Conservation (phyloP, 768 basidiomycete species). For the Podaxis mareebaensis region DNA sequence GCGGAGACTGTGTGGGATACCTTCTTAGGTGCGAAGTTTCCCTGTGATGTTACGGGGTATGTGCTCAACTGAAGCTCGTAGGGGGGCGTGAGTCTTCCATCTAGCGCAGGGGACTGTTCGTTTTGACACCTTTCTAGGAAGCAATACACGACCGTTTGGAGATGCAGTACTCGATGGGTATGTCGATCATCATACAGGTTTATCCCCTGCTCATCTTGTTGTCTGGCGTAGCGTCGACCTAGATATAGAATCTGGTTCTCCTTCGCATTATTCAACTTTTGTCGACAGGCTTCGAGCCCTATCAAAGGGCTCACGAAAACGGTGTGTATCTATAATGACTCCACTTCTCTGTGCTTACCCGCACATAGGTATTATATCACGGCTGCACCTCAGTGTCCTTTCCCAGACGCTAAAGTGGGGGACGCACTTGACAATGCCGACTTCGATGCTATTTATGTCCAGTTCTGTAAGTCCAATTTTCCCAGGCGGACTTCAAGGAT, state of each 20-base stretch:
- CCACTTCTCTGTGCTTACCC: constrained; percentile 1
- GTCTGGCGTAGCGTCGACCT: constrained; percentile 52
- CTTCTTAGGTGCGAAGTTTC: constrained; percentile 52
- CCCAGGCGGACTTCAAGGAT: neutral
- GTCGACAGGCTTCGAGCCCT: constrained; percentile 53
- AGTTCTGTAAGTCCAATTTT: constrained; percentile 49
- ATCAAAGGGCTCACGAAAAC: constrained; percentile 48
- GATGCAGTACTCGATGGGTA: constrained; percentile 70
- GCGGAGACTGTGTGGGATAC: constrained; percentile 68
- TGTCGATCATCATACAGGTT: neutral
- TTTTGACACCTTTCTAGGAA: constrained; percentile 23
- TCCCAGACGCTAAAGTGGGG: constrained; percentile 67
- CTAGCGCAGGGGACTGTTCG: too few species aligned
- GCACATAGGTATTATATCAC: constrained; percentile 58
- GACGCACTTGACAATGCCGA: constrained; percentile 55
- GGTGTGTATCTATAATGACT: constrained; percentile 28
- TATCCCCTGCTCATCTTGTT: neutral
- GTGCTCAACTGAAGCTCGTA: constrained; percentile 14
- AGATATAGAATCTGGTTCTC: constrained; percentile 67
- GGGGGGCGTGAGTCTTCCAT: constrained; percentile 31
- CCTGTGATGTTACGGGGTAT: constrained; percentile 2
- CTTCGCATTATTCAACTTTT: constrained; percentile 51
- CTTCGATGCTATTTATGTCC: constrained; percentile 75
- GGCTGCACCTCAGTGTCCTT: constrained; percentile 65
- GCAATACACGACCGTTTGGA: constrained; percentile 63